A percentile compares a stretch with the other conserved stretches of the same genome.
Conservation (phyloP, 2,329 filamentous ascomycete genomes). For the Neurospora crassa region DNA sequence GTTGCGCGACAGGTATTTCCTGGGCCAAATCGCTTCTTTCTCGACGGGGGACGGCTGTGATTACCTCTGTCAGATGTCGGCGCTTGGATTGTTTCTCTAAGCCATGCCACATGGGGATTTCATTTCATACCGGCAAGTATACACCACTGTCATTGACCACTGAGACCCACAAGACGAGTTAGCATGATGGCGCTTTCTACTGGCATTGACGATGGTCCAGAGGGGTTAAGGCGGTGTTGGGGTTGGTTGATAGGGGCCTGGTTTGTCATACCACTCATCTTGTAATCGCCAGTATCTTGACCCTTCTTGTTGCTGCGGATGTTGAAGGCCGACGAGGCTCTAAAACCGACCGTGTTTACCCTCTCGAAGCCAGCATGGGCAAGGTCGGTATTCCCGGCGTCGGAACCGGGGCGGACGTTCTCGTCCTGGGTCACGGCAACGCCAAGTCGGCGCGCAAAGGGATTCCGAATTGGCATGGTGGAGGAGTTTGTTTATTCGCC, state of each 20-base stretch:
- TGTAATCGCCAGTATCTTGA: slow-evolving; percentile 62
- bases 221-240: slow-evolving; percentile 8
- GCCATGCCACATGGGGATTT: neutral
- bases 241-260: slow-evolving; percentile 5
- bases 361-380: slow-evolving; percentile 47
- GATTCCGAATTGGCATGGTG: slow-evolving; percentile 64
- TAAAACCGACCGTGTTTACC: slow-evolving; percentile 53
- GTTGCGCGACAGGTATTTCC: slow-evolving; percentile 41
- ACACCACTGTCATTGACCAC: slow-evolving; percentile 95
- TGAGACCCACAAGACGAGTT: slow-evolving; percentile 28
- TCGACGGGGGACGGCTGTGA: slow-evolving; percentile 77
- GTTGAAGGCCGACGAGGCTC: slow-evolving; percentile 51
- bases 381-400: slow-evolving; percentile 26
- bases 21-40: slow-evolving; percentile 70
- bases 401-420: slow-evolving; percentile 33
- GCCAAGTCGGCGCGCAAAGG: slow-evolving; percentile 53
- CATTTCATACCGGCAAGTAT: slow-evolving; percentile 69
- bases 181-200: neutral
- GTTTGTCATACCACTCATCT: slow-evolving; percentile 60
- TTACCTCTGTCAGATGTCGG: neutral
- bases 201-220: neutral
- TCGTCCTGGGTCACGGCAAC: slow-evolving; percentile 39
- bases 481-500: neutral
- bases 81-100: neutral
- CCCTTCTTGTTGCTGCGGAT: slow-evolving; percentile 47